Base-by-base conservation (phyloP, 345 rosid genomes). In the Moricandia moricandioides region DNA sequence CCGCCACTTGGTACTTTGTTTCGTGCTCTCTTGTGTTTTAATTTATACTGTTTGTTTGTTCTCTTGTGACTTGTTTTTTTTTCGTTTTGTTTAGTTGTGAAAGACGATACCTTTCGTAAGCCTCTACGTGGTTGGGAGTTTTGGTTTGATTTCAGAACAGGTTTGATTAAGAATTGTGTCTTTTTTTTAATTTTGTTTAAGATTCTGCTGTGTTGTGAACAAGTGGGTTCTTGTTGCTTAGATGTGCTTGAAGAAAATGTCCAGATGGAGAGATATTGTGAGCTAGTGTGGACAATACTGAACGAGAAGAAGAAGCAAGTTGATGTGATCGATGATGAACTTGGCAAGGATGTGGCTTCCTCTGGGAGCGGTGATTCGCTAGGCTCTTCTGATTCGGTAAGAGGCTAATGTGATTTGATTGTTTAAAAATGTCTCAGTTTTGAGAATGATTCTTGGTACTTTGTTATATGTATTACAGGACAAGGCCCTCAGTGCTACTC, bases 231-330 rank as follows among this genome's bases (percentile, higher is more conserved):
- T 18, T 62, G n/a, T 59, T 80, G 24, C 24, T 21, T 21, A 93
- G 97, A 90, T 73, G 74, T 76, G 56, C 67, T 88, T n/a, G 87
- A 93, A 54, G 97, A 85, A 69, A 75, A 83, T 67, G 84, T 82
- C 12, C 65, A 84, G 82, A 84, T 88, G 8, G 96, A 86, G 73
- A 85, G 73, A 65, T 84, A 17, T 24, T 86, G 97, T 79, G 69
- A 81, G 39, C 84, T 77, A 74, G 89, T 85, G 39, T 83, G 88
- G 61, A 64, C 81, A 82, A 78, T 88, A 12, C 71, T 89, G 84
- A 85, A 76, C 7, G 75, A 74, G 54, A 77, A 70, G 80, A 83
- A 85, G 54, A 21, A 21, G 24, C 87, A 85, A 12, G 85, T 85
- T 78, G 75, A 58, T 59, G 92, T 82, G 70, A 85, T 87, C 11